A percentile compares a stretch with the other conserved stretches of the same genome.
Evolutionary conservation across 2,329 filamentous ascomycete genomes (phyloP).

Genomic region (Fonsecaea nubica): DNA sequence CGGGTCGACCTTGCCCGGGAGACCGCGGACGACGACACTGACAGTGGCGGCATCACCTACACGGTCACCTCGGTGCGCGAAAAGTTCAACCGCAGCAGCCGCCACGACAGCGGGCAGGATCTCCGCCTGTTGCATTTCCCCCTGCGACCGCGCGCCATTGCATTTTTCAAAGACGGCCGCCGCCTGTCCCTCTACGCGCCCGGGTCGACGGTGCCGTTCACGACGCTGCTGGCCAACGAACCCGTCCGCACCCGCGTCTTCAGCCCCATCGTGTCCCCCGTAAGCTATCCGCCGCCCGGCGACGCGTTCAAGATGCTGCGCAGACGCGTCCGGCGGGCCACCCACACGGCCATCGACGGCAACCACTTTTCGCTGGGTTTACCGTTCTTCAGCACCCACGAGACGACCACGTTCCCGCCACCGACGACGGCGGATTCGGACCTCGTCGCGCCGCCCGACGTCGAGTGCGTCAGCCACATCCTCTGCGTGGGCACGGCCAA

Average conservation of each 20-base stretch:
- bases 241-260: not conserved
- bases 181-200: conserved; percentile 32
- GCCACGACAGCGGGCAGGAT: conserved; percentile 5
- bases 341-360: conserved; percentile 15
- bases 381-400: conserved; percentile 22
- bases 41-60: not conserved
- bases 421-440: not conserved
- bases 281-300: not conserved
- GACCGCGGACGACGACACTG: conserved; percentile 9
- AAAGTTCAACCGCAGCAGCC: not conserved
- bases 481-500: conserved; percentile 16
- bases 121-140: conserved; percentile 10
- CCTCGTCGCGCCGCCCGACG: not conserved
- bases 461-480: conserved; percentile 15
- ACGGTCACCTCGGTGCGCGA: conserved; percentile 5
- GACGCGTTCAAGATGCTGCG: not conserved
- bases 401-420: not conserved
- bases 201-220: conserved; percentile 29
- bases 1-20: not conserved
- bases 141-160: conserved; percentile 20
- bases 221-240: conserved; percentile 23
- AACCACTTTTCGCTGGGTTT: conserved; percentile 6
- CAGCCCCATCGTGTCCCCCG: not conserved
- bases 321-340: conserved; percentile 5
- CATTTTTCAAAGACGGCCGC: conserved; percentile 34